phyloP scores from a whole-genome alignment of 495 filamentous ascomycete genomes.

The Chaetomidium leptoderma region DNA sequence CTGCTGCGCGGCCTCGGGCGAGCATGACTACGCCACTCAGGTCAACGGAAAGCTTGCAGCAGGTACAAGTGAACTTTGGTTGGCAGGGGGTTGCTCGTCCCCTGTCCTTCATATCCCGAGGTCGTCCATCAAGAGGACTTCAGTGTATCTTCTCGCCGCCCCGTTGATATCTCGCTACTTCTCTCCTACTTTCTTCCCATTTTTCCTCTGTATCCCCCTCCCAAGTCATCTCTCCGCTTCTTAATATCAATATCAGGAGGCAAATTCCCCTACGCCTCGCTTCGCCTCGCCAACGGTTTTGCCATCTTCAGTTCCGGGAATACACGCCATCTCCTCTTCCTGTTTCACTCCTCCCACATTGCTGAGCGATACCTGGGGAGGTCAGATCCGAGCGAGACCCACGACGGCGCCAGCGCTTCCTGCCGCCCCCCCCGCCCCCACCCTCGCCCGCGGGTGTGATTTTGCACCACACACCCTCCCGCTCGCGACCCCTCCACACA shows the following conservation, averaged over 20 bases:
- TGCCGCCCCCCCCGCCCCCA: slow-evolving; percentile 7
- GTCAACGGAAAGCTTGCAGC: neutral
- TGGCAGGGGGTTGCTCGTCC: slow-evolving; percentile 6
- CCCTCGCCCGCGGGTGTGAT: slow-evolving; percentile 18
- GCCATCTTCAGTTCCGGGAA: neutral
- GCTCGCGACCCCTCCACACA: slow-evolving; percentile 19
- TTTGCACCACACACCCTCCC: slow-evolving; percentile 25
- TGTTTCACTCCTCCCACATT: neutral
- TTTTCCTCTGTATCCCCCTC: slow-evolving; percentile 8
- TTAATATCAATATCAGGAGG: slow-evolving; percentile 7
- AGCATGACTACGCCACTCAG: slow-evolving; percentile 17
- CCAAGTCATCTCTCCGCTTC: slow-evolving; percentile 14
- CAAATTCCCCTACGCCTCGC: slow-evolving; percentile 11
- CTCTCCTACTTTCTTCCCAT: neutral
- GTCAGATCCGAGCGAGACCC: slow-evolving; percentile 12
- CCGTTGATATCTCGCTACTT: slow-evolving; percentile 24
- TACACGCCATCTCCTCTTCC: neutral
- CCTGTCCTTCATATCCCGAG: slow-evolving; percentile 1
- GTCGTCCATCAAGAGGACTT: slow-evolving; percentile 5
- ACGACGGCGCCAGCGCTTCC: slow-evolving; percentile 22
- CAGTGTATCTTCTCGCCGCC: slow-evolving; percentile 13
- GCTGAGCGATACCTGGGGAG: slow-evolving; percentile 16
- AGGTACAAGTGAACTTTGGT: slow-evolving; percentile 7
- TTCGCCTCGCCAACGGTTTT: slow-evolving; percentile 10
- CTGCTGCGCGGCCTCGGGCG: slow-evolving; percentile 10